Conservation (phyloP, 2,329 filamentous ascomycete species). For the Fusarium sp. region DNA sequence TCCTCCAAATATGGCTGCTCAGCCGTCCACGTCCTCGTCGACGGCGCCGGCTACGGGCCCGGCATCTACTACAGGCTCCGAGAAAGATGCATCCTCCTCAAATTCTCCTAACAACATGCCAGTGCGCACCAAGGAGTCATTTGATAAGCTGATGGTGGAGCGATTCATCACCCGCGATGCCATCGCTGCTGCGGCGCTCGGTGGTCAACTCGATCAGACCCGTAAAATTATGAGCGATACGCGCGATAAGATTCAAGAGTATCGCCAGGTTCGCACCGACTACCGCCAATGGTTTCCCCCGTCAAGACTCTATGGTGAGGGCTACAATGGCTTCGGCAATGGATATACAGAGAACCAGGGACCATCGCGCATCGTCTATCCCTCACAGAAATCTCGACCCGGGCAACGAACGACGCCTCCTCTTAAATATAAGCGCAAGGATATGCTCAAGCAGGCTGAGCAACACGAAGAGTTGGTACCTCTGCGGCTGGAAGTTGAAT, state of each 20-base stretch:
- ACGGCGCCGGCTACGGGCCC: slow-evolving; percentile 51
- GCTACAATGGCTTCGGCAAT: slow-evolving; percentile 92
- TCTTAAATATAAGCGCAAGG: slow-evolving; percentile 80
- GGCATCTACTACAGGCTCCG: slow-evolving; percentile 50
- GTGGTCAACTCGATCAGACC: slow-evolving; percentile 64
- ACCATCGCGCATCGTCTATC: slow-evolving; percentile 81
- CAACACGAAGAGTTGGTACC: slow-evolving; percentile 93
- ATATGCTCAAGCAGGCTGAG: slow-evolving; percentile 87
- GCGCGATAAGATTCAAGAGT: slow-evolving; percentile 76
- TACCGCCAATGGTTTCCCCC: slow-evolving; percentile 68
- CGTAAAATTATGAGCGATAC: slow-evolving; percentile 71
- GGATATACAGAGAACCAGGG: slow-evolving; percentile 79
- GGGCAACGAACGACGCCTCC: slow-evolving; percentile 81
- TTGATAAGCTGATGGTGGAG: slow-evolving; percentile 66
- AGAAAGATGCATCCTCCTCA: slow-evolving; percentile 46
- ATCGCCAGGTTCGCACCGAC: slow-evolving; percentile 69
- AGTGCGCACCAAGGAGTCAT: slow-evolving; percentile 68
- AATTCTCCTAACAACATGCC: slow-evolving; percentile 50
- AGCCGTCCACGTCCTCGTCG: slow-evolving; percentile 56
- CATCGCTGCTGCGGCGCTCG: slow-evolving; percentile 65
- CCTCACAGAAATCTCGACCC: slow-evolving; percentile 78
- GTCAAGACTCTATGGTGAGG: slow-evolving; percentile 73
- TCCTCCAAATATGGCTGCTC: slow-evolving; percentile 58
- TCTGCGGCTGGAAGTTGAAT: slow-evolving; percentile 90
- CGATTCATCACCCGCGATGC: slow-evolving; percentile 67